Conservation (phyloP, 495 filamentous ascomycete genomes). For the Chaetomium tenue region DNA sequence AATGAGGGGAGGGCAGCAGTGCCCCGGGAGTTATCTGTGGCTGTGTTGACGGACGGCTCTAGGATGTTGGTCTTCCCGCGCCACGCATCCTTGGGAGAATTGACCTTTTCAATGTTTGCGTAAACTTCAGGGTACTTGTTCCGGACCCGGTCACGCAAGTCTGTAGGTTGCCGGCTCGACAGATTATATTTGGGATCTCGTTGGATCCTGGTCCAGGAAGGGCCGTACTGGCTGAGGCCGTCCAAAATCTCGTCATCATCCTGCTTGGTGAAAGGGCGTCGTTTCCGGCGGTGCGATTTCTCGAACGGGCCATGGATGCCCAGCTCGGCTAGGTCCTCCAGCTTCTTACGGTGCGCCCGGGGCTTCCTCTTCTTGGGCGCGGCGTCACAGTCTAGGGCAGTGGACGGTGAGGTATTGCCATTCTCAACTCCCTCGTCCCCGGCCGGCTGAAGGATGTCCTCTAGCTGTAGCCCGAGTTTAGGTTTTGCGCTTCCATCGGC, state of each 20-base stretch:
- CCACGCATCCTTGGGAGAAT: slow-evolving; percentile 38
- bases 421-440: slow-evolving; percentile 31
- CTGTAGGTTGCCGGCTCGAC: slow-evolving; percentile 65
- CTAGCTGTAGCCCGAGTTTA: slow-evolving; percentile 43
- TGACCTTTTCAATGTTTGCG: slow-evolving; percentile 55
- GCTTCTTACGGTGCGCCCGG: slow-evolving; percentile 53
- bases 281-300: slow-evolving; percentile 53
- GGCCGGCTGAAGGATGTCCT: slow-evolving; percentile 45
- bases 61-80: slow-evolving; percentile 29
- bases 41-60: slow-evolving; percentile 44
- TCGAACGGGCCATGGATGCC: slow-evolving; percentile 56
- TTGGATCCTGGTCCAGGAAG: slow-evolving; percentile 78
- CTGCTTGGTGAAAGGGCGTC: slow-evolving; percentile 64
- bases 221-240: slow-evolving; percentile 72
- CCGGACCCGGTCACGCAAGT: slow-evolving; percentile 78
- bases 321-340: slow-evolving; percentile 55
- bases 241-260: slow-evolving; percentile 76
- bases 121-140: slow-evolving; percentile 70
- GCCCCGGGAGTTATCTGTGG: slow-evolving; percentile 37
- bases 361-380: slow-evolving; percentile 43
- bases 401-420: slow-evolving; percentile 13
- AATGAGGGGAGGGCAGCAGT: slow-evolving; percentile 29
- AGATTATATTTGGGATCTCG: slow-evolving; percentile 67
- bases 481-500: slow-evolving; percentile 29
- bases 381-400: slow-evolving; percentile 25